Conservation (phyloP, 805 yeast species). For the Candida cerambycidarum region DNA sequence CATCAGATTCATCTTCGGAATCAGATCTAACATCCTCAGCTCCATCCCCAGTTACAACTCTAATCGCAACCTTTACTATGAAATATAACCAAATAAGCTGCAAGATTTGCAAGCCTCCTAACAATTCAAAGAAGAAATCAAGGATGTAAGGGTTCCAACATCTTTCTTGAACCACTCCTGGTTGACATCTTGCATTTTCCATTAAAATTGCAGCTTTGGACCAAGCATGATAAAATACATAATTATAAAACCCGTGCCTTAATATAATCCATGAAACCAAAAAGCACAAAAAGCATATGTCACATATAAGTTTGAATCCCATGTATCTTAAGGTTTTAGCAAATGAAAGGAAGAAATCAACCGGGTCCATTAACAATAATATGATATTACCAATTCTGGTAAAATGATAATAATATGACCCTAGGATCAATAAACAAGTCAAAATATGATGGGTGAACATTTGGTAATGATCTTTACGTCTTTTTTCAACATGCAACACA, state of each 20-base stretch:
- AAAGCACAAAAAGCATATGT: slow-evolving; percentile 65
- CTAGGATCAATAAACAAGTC: slow-evolving; percentile 63
- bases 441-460: slow-evolving; percentile 90
- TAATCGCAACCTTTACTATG: slow-evolving; percentile 67
- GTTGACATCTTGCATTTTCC: slow-evolving; percentile 44
- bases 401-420: slow-evolving; percentile 73
- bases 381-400: slow-evolving; percentile 78
- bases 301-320: slow-evolving; percentile 61
- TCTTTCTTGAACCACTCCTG: slow-evolving; percentile 34
- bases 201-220: slow-evolving; percentile 37
- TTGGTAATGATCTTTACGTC: slow-evolving; percentile 78
- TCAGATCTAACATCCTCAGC: slow-evolving; percentile 91
- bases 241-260: slow-evolving; percentile 74
- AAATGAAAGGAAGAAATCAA: slow-evolving; percentile 65
- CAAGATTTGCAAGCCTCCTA: slow-evolving; percentile 66
- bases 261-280: slow-evolving; percentile 65
- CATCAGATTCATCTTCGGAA: slow-evolving; percentile 56
- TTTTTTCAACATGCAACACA: slow-evolving; percentile 73
- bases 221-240: slow-evolving; percentile 60
- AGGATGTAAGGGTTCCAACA: slow-evolving; percentile 53
- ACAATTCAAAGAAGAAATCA: slow-evolving; percentile 50
- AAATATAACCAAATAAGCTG: slow-evolving; percentile 72
- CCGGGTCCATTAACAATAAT: slow-evolving; percentile 78
- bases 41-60: slow-evolving; percentile 66
- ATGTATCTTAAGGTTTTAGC: slow-evolving; percentile 81